Base-by-base conservation (phyloP, 2,329 filamentous ascomycete genomes). In the Fusarium odoratissimum region DNA sequence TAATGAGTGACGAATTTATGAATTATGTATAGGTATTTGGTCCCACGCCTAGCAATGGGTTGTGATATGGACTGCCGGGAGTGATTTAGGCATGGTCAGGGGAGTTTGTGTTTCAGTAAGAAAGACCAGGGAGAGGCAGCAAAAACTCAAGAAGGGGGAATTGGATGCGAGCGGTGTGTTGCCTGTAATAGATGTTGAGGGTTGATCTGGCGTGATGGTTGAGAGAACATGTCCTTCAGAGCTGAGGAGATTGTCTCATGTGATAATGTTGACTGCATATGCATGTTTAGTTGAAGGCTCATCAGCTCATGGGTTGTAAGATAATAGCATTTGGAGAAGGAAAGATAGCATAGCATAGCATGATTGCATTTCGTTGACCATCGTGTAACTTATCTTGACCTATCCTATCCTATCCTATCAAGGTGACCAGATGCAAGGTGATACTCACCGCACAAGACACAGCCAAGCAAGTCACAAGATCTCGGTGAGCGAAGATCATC, bases 1-100 rank as follows among this genome's bases (percentile, higher is more conserved):
- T 60, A 83, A 86, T 76, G 83, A 86, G 48, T 78, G 76, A 74
- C 67, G 71, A 79, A 78, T 64, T 67, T 72, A 76, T 70, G 71
- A 77, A 65, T 75, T 73, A 76, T 65, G 64, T 63, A 64, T 67
- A 51, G 48, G 48, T 35, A 41, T 71, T 70, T 60, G 45, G 25
- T 60, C 55, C 57, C 23, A 46, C 46, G 40, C 44, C 55, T 41
- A 56, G 56, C 42, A 46, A 72, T 68, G 16, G 45, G 60, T 42
- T 55, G 72, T 55, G 45, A 37, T 63, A 67, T 40, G 48, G 42
- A 52, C 45, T 52, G 41, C 65, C 23, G 42, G 60, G 46, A 64
- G 41, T 67, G 41, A 49, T 67, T 48, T 45, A 31, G 69, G 58
- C 44, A 66, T 56, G 45, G 52, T 40, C 48, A 46, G 49, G 57